phyloP scores from a whole-genome alignment of 1,284 basidiomycete genomes.

The Cystobasidium slooffiae region DNA sequence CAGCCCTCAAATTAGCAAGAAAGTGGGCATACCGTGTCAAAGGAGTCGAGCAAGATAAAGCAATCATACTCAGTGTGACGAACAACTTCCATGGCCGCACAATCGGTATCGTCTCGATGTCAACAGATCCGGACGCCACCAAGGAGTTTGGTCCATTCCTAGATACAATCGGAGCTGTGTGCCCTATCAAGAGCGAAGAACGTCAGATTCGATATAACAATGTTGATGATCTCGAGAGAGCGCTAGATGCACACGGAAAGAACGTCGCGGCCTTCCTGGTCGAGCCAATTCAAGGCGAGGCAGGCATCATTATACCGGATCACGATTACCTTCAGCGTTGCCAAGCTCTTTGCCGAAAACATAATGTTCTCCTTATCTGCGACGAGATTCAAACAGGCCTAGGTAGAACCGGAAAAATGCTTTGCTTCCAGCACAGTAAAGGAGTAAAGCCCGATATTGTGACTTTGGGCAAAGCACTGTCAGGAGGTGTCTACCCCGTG shows the following conservation, averaged over 20 bases:
- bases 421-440: constrained; percentile 82
- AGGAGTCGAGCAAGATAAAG: constrained; percentile 78
- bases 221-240: constrained; percentile 78
- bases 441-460: constrained; percentile 88
- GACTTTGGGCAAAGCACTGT: constrained; percentile 92
- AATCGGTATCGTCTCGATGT: constrained; percentile 68
- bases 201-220: constrained; percentile 78
- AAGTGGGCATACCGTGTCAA: constrained; percentile 92
- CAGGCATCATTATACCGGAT: constrained; percentile 87
- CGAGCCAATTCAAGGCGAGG: constrained; percentile 88
- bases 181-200: constrained; percentile 63
- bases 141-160: constrained; percentile 90
- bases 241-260: constrained; percentile 78
- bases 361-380: constrained; percentile 93
- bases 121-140: constrained; percentile 89
- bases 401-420: constrained; percentile 81
- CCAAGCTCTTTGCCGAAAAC: constrained; percentile 83
- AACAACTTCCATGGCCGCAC: constrained; percentile 98
- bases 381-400: constrained; percentile 97
- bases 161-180: constrained; percentile 75
- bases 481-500: constrained; percentile 95
- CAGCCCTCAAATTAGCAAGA: constrained; percentile 77
- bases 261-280: constrained; percentile 91
- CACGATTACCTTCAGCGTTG: constrained; percentile 80
- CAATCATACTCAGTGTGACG: constrained; percentile 81